Evolutionary conservation across 2,329 filamentous ascomycete genomes (phyloP).

Genomic region (Apiospora malaysiana): DNA sequence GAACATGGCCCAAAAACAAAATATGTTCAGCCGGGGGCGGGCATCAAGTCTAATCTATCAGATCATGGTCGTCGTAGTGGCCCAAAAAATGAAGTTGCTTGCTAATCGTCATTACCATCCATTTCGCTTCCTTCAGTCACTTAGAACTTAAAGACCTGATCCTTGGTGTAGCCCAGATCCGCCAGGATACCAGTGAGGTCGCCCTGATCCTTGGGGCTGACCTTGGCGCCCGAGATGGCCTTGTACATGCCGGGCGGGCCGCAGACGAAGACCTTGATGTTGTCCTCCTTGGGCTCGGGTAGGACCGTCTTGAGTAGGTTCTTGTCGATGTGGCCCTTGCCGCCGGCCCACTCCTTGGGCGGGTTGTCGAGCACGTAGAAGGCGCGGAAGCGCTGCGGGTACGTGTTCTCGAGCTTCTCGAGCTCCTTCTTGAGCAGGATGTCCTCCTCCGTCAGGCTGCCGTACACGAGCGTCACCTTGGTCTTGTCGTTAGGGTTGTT

Average conservation of each 20-base stretch:
- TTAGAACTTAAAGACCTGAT: slow-evolving; percentile 97
- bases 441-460: slow-evolving; percentile 87
- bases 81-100: background rate
- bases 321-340: slow-evolving; percentile 84
- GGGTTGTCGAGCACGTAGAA: slow-evolving; percentile 93
- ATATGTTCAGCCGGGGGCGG: background rate
- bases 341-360: slow-evolving; percentile 76
- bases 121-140: background rate
- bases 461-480: slow-evolving; percentile 94
- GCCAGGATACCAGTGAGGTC: slow-evolving; percentile 83
- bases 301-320: slow-evolving; percentile 94
- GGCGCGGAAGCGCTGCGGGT: slow-evolving; percentile 91
- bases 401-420: slow-evolving; percentile 88
- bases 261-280: slow-evolving; percentile 97
- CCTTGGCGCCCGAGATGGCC: slow-evolving; percentile 87
- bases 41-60: slow-evolving; percentile 13
- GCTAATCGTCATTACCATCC: slow-evolving; percentile 10
- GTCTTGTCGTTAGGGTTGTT: slow-evolving; percentile 96
- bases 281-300: slow-evolving; percentile 87
- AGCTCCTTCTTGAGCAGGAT: slow-evolving; percentile 90
- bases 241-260: slow-evolving; percentile 94
- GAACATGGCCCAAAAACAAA: background rate
- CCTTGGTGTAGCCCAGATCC: slow-evolving; percentile 82
- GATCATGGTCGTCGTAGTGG: background rate
- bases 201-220: slow-evolving; percentile 91